Conservation (phyloP, 768 basidiomycete genomes). For the Phanerochaete carnosa region DNA sequence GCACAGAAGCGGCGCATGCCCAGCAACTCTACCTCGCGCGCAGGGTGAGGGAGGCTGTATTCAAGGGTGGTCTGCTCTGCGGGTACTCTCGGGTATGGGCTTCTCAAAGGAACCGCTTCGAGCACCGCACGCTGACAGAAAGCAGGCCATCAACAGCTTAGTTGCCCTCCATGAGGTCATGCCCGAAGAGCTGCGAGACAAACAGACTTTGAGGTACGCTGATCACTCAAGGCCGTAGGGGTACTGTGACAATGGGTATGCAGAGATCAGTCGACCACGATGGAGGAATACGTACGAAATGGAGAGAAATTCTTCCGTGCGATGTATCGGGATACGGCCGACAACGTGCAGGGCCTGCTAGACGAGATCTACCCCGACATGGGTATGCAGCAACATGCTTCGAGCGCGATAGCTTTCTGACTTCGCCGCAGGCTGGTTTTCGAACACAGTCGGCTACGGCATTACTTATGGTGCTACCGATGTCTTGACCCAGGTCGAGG, state of each 20-base stretch:
- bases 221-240: neutral
- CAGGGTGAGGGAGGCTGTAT: constrained; percentile 57
- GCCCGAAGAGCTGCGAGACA: constrained; percentile 51
- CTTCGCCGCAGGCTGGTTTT: constrained; percentile 45
- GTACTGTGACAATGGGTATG: neutral
- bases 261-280: constrained; percentile 40
- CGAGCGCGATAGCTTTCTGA: neutral
- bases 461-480: constrained; percentile 47
- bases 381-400: constrained; percentile 35
- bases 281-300: constrained; percentile 38
- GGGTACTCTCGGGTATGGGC: constrained; percentile 54
- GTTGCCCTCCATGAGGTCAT: constrained; percentile 46
- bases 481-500: constrained; percentile 48
- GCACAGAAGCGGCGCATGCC: constrained; percentile 18
- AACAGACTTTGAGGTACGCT: constrained; percentile 41
- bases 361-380: constrained; percentile 58
- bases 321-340: constrained; percentile 56
- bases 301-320: constrained; percentile 44
- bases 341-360: constrained; percentile 44
- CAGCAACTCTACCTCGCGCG: constrained; percentile 44
- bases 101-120: neutral
- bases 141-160: constrained; percentile 57
- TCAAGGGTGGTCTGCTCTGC: constrained; percentile 56
- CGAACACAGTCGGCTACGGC: constrained; percentile 54
- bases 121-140: neutral